Evolutionary conservation across 768 basidiomycete genomes (phyloP), one percentile per base, ranked within the genome.

Genomic region (Leccinum boreale): DNA sequence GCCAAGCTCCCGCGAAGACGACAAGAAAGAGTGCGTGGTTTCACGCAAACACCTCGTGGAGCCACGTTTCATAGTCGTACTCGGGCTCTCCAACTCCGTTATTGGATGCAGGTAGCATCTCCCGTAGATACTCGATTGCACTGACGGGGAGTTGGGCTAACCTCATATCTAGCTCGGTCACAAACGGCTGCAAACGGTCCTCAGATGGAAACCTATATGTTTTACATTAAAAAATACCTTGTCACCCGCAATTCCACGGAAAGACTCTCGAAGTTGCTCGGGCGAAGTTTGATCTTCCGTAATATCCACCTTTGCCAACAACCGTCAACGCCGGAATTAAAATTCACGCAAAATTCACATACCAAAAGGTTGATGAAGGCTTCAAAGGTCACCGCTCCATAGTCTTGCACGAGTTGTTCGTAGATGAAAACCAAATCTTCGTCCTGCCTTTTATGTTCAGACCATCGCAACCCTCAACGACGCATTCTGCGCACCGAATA

Each of bases 291-390:
- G 92, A 69, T 99, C 97, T 75, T 98, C 95, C 28, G 85, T 94
- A 59, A 97, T 94, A 26, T 94, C 94, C 53, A 96, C 92, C 95
- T 98, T 39, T 17, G 24, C 29, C 61, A 42, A 54, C 28, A n/a
- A n/a, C 12, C 31, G 17, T 60, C 19, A 46, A 51, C 55, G 46
- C 58, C 17, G 47, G 24, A 49, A 36, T 11, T 15, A 29, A 46
- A 5, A 24, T 19, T 45, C 11, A 12, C 11, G 12, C 6, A n/a
- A 15, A 9, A 10, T 21, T 12, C 35, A 5, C 12, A 64, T 68
- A 95, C 95, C 75, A 99, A 75, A 60, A 98, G 85, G 59, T 94
- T 92, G 65, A 97, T 91, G 69, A 96, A 98, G 2, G 94, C 93
- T 68, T 98, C 91, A 69, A 90, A 98, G 1, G 86, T 92, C 19